A percentile compares a stretch with the other conserved stretches of the same genome.
Conservation (phyloP, 2,329 filamentous ascomycete genomes). For the Scedosporium boydii region DNA sequence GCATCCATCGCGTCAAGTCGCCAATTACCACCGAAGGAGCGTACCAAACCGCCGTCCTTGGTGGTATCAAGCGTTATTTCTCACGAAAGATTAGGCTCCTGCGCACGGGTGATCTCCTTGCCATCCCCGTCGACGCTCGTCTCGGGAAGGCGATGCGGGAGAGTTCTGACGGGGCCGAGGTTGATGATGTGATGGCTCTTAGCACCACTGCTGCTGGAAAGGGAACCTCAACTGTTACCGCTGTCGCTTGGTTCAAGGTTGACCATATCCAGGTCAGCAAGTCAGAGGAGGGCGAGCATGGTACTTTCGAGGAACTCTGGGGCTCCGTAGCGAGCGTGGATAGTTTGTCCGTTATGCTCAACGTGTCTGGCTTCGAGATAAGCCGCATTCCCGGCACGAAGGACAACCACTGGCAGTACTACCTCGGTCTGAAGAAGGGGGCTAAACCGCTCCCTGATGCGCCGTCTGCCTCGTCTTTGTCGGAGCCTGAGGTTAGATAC, state of each 20-base stretch:
- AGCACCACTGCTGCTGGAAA: constrained; percentile 26
- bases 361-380: constrained; percentile 81
- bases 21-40: constrained; percentile 79
- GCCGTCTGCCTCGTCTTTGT: constrained; percentile 26
- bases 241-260: constrained; percentile 88
- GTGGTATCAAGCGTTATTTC: constrained; percentile 82
- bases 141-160: constrained; percentile 77
- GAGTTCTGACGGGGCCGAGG: constrained; percentile 50
- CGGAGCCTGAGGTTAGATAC: constrained; percentile 38
- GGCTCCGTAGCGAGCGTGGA: constrained; percentile 81
- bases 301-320: constrained; percentile 65
- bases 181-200: constrained; percentile 60
- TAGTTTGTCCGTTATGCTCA: constrained; percentile 76
- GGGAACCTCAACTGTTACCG: constrained; percentile 35
- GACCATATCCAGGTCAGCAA: constrained; percentile 57
- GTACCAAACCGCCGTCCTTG: constrained; percentile 77
- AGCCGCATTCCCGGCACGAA: constrained; percentile 68
- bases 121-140: constrained; percentile 78
- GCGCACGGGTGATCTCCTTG: constrained; percentile 79
- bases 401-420: constrained; percentile 79
- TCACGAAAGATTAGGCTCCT: constrained; percentile 73
- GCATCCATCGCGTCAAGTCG: constrained; percentile 78
- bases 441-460: constrained; percentile 34
- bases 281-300: constrained; percentile 40
- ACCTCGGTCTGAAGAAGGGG: constrained; percentile 65